These are phyloP conservation scores for Zopfochytrium polystomum DNA, from an alignment of 371 early-diverging fungal species.

Conservation along the genomic window DNA sequence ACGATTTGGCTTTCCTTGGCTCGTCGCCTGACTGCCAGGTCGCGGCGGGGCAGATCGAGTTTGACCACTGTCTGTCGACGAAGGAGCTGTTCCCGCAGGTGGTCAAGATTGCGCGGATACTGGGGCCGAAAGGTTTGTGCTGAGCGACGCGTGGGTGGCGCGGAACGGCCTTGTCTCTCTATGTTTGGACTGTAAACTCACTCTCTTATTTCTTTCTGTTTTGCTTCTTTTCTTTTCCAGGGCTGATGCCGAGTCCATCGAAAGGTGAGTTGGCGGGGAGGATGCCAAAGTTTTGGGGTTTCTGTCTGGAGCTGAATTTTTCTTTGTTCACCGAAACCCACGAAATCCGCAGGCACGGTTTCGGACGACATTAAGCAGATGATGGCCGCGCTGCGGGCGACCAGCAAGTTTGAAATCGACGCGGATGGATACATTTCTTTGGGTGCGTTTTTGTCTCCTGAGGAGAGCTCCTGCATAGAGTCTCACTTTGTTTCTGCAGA, in stretches of 20 bases:
- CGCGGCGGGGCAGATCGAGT: slow-evolving; percentile 27
- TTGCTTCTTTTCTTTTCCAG: neutral
- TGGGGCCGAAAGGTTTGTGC: slow-evolving; percentile 88
- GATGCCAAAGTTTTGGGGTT: too few species aligned
- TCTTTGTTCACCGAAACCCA: neutral
- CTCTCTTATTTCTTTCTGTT: neutral
- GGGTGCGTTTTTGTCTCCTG: slow-evolving; percentile 17
- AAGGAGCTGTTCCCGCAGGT: slow-evolving; percentile 86
- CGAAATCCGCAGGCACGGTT: slow-evolving; percentile 41
- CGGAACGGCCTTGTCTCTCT: too few species aligned
- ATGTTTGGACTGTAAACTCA: too few species aligned
- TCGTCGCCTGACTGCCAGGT: slow-evolving; percentile 12
- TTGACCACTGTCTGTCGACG: slow-evolving; percentile 66
- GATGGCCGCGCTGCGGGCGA: slow-evolving; percentile 36
- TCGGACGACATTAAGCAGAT: slow-evolving; percentile 39
- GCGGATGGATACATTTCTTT: slow-evolving; percentile 30
- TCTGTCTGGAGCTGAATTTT: too few species aligned
- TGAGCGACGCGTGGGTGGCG: too few species aligned
- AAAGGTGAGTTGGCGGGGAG: slow-evolving; percentile 66
- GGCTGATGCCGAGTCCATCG: slow-evolving; percentile 92
- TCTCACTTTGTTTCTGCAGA: slow-evolving; percentile 10
- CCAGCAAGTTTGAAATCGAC: slow-evolving; percentile 36
- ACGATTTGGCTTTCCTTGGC: neutral
- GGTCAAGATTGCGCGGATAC: slow-evolving; percentile 81
- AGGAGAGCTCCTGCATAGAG: neutral